Evolutionary conservation across 768 basidiomycete genomes (phyloP), one percentile per base, ranked within the genome.

Genomic region (Leccinum disarticulatum): DNA sequence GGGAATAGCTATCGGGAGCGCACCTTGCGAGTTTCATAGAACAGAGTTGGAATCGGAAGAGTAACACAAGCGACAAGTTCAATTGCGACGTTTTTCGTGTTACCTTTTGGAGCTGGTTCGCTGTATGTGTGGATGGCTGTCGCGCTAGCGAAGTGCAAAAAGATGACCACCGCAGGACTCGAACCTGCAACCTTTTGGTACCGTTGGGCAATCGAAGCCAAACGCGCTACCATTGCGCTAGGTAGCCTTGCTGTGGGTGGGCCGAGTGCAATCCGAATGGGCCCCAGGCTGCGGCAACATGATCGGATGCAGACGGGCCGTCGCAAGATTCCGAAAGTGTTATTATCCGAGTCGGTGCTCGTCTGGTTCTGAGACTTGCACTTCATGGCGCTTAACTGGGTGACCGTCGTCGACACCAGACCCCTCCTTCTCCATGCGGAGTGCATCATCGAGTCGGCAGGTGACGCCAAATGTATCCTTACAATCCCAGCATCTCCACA

Each of bases 181-280:
- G 90, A 91, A 91, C 90, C 90, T 91, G 89, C 90, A 91, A 87
- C 90, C 90, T 91, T 88, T 90, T 90, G 90, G 89, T 91, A 63
- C 78, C 84, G 75, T 77, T 75, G 64, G 79, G 85, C 86, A 68
- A 82, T 89, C 88, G 89, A 91, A 91, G 88, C 88, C 88, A 90
- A 89, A 91, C 88, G 89, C 89, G 89, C 89, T 91, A 90, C 89
- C 89, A 90, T 91, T 90, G 89, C 87, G 89, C 88, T 78, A 91
- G 87, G 87, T 84, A 86, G 83, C 48, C 30, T 19, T 60, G 22
- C 13, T 15, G 2, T n/a, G 0, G 0, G 1, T 11, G 10, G 9
- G 1, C 25, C 17, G 11, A n/a, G 43, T 46, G 8, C 1, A 59
- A 50, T 27, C 31, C 27, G 11, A 38, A 60, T 59, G 33, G 8